A percentile compares a stretch with the other conserved stretches of the same genome.
Evolutionary conservation across 495 filamentous ascomycete genomes (phyloP).

Genomic region (Neurospora terricola): DNA sequence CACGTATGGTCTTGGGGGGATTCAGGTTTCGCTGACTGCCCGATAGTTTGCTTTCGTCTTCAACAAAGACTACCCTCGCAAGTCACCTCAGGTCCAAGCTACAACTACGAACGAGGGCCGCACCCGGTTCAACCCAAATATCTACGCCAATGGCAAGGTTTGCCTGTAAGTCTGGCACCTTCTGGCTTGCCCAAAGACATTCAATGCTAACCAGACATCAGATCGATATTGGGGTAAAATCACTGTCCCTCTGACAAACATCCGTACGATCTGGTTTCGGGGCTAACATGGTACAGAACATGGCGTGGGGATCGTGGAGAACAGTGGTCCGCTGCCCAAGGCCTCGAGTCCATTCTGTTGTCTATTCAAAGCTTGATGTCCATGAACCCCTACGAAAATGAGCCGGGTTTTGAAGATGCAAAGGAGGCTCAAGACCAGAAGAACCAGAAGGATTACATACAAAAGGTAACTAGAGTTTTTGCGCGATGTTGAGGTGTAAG

Average conservation of each 20-base stretch:
- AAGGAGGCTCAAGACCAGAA: constrained; percentile 58
- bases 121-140: constrained; percentile 93
- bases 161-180: constrained; percentile 56
- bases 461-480: constrained; percentile 52
- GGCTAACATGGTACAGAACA: constrained; percentile 52
- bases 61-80: constrained; percentile 75
- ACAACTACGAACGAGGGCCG: constrained; percentile 80
- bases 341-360: constrained; percentile 84
- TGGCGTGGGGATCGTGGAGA: constrained; percentile 86
- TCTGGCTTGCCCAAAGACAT: not conserved
- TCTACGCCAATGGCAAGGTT: constrained; percentile 83
- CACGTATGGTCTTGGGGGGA: not conserved
- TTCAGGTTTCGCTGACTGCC: constrained; percentile 12
- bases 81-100: constrained; percentile 63
- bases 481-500: not conserved
- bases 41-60: constrained; percentile 57
- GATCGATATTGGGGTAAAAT: constrained; percentile 82
- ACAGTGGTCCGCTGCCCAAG: constrained; percentile 93
- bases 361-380: constrained; percentile 97
- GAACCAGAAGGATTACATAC: constrained; percentile 68
- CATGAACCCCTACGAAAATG: constrained; percentile 88
- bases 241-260: constrained; percentile 2
- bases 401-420: constrained; percentile 81
- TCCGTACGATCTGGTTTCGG: not conserved
- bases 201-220: constrained; percentile 24